Evolutionary conservation across 371 early-diverging fungal species (phyloP).

Genomic region (Conidiobolus incongruus): DNA sequence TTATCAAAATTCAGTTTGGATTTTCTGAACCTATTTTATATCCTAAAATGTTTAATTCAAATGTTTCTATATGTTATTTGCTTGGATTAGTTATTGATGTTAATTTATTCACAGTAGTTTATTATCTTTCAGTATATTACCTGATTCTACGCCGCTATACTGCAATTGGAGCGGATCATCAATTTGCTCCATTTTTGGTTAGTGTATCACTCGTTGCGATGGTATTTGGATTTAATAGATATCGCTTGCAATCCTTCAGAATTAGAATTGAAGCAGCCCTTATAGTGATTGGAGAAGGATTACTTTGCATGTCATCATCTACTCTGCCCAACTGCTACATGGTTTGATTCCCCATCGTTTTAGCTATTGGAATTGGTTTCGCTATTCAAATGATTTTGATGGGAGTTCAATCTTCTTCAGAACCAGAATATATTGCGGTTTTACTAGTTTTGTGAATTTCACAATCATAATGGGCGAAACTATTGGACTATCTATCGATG

Average conservation of each 20-base stretch:
- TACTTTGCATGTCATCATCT: constrained; percentile 3
- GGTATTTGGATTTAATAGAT: too few species aligned
- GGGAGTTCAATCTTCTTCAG: constrained; percentile 20
- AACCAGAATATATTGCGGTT: too few species aligned
- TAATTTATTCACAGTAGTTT: too few species aligned
- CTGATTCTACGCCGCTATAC: too few species aligned
- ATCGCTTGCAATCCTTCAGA: too few species aligned
- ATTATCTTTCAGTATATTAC: too few species aligned
- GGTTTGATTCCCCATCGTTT: neutral
- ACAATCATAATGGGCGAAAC: constrained; percentile 41
- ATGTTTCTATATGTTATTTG: too few species aligned
- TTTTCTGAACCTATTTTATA: constrained; percentile 25
- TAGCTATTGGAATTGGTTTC: constrained; percentile 33
- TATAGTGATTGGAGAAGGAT: constrained; percentile 12
- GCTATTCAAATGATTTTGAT: constrained; percentile 27
- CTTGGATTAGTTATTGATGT: too few species aligned
- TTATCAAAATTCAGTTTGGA: constrained; percentile 20
- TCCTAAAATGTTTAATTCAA: constrained; percentile 19
- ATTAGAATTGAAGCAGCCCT: constrained; percentile 17
- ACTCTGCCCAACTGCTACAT: neutral
- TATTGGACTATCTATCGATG: constrained; percentile 35
- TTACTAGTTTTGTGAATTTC: constrained; percentile 31
- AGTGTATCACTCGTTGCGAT: too few species aligned
- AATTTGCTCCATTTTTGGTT: too few species aligned
- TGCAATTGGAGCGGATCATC: too few species aligned